Evolutionary conservation across 371 early-diverging fungal species (phyloP), one percentile per base, ranked within the genome.

Genomic region (Rhizopus delemar): DNA sequence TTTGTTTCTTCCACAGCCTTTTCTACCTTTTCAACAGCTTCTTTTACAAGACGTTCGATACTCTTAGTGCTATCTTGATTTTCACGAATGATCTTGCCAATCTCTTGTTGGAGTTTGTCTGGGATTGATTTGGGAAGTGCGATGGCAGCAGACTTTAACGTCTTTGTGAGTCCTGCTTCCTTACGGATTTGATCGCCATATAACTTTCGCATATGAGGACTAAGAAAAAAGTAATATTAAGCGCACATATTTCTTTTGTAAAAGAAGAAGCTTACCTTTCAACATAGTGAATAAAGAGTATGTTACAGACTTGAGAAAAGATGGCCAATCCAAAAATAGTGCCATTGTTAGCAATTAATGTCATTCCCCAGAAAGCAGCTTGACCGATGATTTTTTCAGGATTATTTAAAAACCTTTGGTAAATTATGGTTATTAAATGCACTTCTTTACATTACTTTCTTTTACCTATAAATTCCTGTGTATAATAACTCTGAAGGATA

Each of bases 371-470:
- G 69, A 91, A 90, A 11, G 93, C 87, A 8, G 93, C 86, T 66
- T 93, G 91, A 8, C 94, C 91, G 73, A 94, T 88, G 38, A 93
- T 81, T 69, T 92, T 91, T 57, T 94, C 94, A 3, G 95, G 95
- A 65, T 93, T 93, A 68, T 94, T 95, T 31, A 94, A 81, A 53
- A 83, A 90, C 63, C 89, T 81, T 60, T 34, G 51, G 33, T 60
- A 59, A 8, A 56, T 60, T 53, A 22, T 4, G n/a, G 36, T 13
- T 5, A 34, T 36, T 49, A 7, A 4, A 22, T n/a, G 22, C 46
- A n/a, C 6, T 48, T 48, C 7, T 8, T 28, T 28, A 29, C 9
- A 48, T 29, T 48, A 34, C 22, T 35, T 39, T 4, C 28, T 49
- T 51, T 59, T 86, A 90, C 71, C 90, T 83, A 74, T 93, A 94